Conservation (phyloP, 2,329 filamentous ascomycete genomes). For the Blumeriella jaapii region DNA sequence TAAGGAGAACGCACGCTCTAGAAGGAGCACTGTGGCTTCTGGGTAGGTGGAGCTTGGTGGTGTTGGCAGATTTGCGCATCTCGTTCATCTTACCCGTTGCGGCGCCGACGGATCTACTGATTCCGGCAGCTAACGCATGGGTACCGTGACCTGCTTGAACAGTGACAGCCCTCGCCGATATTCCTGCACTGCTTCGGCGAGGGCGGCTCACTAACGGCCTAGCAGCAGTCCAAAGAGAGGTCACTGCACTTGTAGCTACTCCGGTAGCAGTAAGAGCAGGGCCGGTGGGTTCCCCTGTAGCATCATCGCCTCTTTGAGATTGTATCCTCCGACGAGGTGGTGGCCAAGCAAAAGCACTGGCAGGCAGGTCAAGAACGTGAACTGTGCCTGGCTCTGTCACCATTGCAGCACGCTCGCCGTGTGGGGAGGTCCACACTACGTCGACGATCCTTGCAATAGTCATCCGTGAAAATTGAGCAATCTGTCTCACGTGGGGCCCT, state of each 20-base stretch:
- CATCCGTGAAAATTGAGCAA: conserved; percentile 82
- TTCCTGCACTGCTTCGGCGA: conserved; percentile 25
- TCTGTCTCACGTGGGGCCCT: conserved; percentile 60
- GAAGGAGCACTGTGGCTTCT: conserved; percentile 40
- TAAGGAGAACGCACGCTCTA: conserved; percentile 52
- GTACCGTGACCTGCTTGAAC: conserved; percentile 55
- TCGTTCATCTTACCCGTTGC: conserved; percentile 60
- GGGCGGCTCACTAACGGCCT: conserved; percentile 25
- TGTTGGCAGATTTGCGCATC: conserved; percentile 64
- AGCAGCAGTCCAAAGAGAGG: conserved; percentile 25
- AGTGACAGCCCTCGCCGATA: conserved; percentile 24
- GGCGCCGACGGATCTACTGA: conserved; percentile 60
- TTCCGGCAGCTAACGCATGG: conserved; percentile 60
- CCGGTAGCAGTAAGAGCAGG: conserved; percentile 35
- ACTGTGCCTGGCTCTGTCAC: conserved; percentile 92
- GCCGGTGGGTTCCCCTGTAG: conserved; percentile 30
- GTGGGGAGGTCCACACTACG: conserved; percentile 73
- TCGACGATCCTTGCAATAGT: conserved; percentile 87
- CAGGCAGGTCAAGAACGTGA: conserved; percentile 79
- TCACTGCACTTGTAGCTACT: conserved; percentile 26
- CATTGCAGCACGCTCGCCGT: conserved; percentile 74
- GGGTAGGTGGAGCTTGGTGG: conserved; percentile 61
- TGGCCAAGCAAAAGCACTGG: conserved; percentile 77
- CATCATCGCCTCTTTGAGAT: conserved; percentile 11
- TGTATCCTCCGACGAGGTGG: conserved; percentile 44